Conservation (phyloP, 495 filamentous ascomycete species). For the Talaromyces liani region DNA sequence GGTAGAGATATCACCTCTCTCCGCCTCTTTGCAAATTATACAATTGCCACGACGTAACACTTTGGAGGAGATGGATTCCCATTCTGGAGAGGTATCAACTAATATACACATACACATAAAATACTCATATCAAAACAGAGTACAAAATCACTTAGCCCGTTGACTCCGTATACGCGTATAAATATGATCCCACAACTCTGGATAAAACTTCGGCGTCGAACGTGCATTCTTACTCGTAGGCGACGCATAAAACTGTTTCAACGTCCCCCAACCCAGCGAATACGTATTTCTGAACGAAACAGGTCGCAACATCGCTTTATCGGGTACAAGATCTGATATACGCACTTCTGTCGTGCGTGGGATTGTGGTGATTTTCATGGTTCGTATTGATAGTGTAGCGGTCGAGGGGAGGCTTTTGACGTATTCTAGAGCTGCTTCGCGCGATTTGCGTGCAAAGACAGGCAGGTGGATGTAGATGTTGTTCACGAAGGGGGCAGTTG, state of each 20-base stretch:
- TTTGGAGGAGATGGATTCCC: not conserved
- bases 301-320: constrained; percentile 25
- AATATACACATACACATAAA: not conserved
- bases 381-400: constrained; percentile 60
- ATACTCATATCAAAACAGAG: not conserved
- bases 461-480: constrained; percentile 64
- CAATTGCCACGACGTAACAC: not conserved
- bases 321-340: constrained; percentile 29
- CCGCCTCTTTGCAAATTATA: not conserved
- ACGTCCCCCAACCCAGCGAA: constrained; percentile 26
- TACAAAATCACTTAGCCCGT: not conserved
- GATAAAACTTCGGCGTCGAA: constrained; percentile 31
- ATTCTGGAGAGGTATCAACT: not conserved
- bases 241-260: constrained; percentile 27
- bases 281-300: constrained; percentile 31
- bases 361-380: constrained; percentile 52
- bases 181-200: constrained; percentile 35
- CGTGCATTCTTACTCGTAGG: constrained; percentile 27
- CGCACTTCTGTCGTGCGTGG: constrained; percentile 32
- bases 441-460: constrained; percentile 58
- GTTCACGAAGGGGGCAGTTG: constrained; percentile 62
- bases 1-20: not conserved
- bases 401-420: constrained; percentile 52
- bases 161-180: constrained; percentile 29
- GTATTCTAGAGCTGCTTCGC: constrained; percentile 59